phyloP scores from a whole-genome alignment of 108 stramenopile species.

The Cylindrotheca closterium region DNA sequence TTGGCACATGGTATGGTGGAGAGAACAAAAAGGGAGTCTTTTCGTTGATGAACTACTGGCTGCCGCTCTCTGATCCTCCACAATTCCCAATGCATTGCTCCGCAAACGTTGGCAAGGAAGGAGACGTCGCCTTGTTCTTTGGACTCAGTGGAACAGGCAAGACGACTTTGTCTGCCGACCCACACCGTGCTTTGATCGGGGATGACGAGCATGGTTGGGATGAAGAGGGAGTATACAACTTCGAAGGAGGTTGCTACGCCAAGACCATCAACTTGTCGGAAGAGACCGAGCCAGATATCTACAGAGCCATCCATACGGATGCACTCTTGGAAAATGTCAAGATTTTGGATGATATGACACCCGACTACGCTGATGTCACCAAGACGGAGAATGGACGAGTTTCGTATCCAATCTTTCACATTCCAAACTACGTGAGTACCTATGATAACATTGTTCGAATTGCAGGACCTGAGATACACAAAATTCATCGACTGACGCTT shows the following conservation, averaged over 20 bases:
- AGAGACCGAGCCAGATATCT: constrained; percentile 97
- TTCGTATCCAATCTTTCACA: constrained; percentile 94
- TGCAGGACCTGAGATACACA: too few relatives aligned
- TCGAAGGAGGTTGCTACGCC: constrained; percentile 99
- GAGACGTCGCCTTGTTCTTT: constrained; percentile 93
- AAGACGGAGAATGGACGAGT: constrained; percentile 99
- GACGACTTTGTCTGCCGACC: constrained; percentile 96
- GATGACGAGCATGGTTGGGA: constrained; percentile 98
- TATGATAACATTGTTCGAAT: constrained; percentile 5
- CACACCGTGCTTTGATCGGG: constrained; percentile 92
- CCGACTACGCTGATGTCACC: constrained; percentile 89
- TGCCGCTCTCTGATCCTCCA: constrained; percentile 84
- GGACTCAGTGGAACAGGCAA: constrained; percentile 96
- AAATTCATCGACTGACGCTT: neutral
- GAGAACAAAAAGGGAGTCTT: constrained; percentile 99
- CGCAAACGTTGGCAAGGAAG: constrained; percentile 93
- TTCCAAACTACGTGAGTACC: constrained; percentile 79
- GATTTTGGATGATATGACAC: constrained; percentile 60
- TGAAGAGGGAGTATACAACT: constrained; percentile 96
- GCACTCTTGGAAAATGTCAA: constrained; percentile 95
- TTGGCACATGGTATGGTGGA: constrained; percentile 97
- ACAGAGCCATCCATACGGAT: constrained; percentile 92
- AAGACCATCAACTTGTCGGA: constrained; percentile 95
- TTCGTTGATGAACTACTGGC: constrained; percentile 97
- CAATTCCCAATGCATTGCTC: constrained; percentile 98